Evolutionary conservation across 495 filamentous ascomycete species (phyloP), one percentile per base, ranked within the genome.

Genomic region (Aspergillus asperescens): DNA sequence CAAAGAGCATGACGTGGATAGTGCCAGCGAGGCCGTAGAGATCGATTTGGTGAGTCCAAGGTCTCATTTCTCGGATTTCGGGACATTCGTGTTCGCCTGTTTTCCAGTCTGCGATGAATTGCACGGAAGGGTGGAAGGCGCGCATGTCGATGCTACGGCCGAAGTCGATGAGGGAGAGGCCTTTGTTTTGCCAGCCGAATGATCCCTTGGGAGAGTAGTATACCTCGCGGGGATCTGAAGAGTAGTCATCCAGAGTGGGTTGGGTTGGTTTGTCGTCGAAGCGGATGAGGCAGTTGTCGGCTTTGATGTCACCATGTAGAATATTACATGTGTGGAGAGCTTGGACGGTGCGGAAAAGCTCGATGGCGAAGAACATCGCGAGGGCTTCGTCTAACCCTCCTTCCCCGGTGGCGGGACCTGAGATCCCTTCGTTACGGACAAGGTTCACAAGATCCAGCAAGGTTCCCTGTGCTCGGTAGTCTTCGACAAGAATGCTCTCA

Each of bases 21-120:
- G 87, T 86, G 6, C 88, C 89, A 0, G 93, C 93, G 0, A 95
- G 74, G 24, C 93, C 93, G 68, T 92, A 88, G 49, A 97, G 90
- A 67, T 98, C 93, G 51, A 95, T 85, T 63, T 98, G 93, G 68
- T 88, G 95, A 0, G 91, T 97, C 93, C 93, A 98, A 2, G 89
- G 88, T 10, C 91, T 77, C 57, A 86, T 77, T 71, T 96, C 91
- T 34, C 90, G 83, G 77, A 97, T 94, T 76, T 98, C 93, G 31
- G 87, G 85, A 67, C 93, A 97, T 63, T 98, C 93, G 47, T 86
- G 82, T 22, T 82, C 76, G 16, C 79, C 77, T 2, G 87, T 87
- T 67, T 90, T 84, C 93, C 94, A 98, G 66, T 97, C 92, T 1
- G 92, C 94, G 34, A 96, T 78, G 72, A 98, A 98, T 57, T 88